Evolutionary conservation across 2,329 filamentous ascomycete genomes (phyloP).

Genomic region (Fonsecaea monophora): DNA sequence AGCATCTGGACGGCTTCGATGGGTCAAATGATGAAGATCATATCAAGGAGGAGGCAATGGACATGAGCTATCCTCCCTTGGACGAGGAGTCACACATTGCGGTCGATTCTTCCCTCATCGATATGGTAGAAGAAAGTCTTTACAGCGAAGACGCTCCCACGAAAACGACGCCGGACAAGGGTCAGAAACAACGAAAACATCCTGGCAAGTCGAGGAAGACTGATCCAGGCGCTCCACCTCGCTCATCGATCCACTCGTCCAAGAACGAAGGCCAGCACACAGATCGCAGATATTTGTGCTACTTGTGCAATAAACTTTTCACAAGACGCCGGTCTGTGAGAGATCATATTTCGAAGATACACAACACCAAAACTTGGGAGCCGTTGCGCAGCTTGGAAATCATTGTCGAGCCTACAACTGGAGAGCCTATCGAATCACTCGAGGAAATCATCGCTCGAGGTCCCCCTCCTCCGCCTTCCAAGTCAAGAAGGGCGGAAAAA

Average conservation of each 20-base stretch:
- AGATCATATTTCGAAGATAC: constrained; percentile 41
- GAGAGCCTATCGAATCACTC: constrained; percentile 39
- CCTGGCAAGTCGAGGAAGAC: constrained; percentile 35
- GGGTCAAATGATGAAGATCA: constrained; percentile 21
- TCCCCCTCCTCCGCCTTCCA: constrained; percentile 36
- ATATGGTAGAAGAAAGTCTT: constrained; percentile 23
- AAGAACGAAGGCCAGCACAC: constrained; percentile 42
- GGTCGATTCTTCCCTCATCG: constrained; percentile 18
- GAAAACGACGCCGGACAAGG: constrained; percentile 16
- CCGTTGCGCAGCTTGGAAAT: constrained; percentile 38
- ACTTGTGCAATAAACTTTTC: constrained; percentile 41
- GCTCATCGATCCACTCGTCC: constrained; percentile 39
- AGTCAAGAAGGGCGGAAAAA: constrained; percentile 27
- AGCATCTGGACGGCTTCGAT: constrained; percentile 9
- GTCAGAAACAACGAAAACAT: constrained; percentile 31
- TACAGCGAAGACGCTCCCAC: constrained; percentile 11
- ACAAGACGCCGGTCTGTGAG: constrained; percentile 39
- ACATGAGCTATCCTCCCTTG: constrained; percentile 30
- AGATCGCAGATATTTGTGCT: constrained; percentile 41
- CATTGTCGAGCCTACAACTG: constrained; percentile 38
- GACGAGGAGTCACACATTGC: constrained; percentile 21
- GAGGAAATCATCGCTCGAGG: constrained; percentile 40
- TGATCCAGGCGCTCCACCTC: constrained; percentile 28
- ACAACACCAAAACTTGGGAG: constrained; percentile 40
- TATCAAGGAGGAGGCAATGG: constrained; percentile 31